Evolutionary conservation across 805 yeast species (phyloP).

Genomic region (Pichia manshurica): DNA sequence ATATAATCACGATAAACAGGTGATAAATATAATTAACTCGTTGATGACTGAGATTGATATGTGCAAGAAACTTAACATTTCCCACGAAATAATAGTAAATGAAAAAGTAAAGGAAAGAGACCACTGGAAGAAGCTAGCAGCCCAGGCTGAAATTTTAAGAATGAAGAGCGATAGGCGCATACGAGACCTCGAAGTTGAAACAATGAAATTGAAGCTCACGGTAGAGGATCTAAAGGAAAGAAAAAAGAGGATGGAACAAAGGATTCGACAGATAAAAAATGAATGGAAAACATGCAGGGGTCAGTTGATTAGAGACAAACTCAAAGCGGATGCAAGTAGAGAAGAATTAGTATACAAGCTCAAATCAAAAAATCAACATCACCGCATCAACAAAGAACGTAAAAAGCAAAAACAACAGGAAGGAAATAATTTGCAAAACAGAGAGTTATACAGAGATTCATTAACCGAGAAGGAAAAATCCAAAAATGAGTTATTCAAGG

Average conservation of each 20-base stretch:
- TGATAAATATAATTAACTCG: conserved; percentile 25
- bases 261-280: conserved; percentile 13
- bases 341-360: conserved; percentile 5
- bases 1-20: conserved; percentile 30
- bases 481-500: conserved; percentile 11
- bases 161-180: conserved; percentile 19
- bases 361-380: conserved; percentile 20
- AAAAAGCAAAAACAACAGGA: conserved; percentile 6
- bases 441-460: neutral
- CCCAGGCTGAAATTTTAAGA: conserved; percentile 4
- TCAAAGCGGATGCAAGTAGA: conserved; percentile 13
- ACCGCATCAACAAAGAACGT: conserved; percentile 4
- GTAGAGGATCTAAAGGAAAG: conserved; percentile 12
- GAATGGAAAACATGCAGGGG: conserved; percentile 19
- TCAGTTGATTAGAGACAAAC: conserved; percentile 20
- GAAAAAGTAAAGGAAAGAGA: conserved; percentile 17
- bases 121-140: conserved; percentile 12
- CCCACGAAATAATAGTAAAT: conserved; percentile 7
- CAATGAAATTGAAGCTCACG: conserved; percentile 14
- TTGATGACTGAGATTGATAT: conserved; percentile 23
- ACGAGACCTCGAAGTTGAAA: conserved; percentile 17
- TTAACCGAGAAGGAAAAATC: conserved; percentile 11
- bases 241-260: conserved; percentile 13
- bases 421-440: neutral
- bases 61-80: conserved; percentile 16